Percentiles rank a stretch among this genome's conserved stretches.
Conservation (phyloP, 768 basidiomycete species). For the Glaciozyma martinii region DNA sequence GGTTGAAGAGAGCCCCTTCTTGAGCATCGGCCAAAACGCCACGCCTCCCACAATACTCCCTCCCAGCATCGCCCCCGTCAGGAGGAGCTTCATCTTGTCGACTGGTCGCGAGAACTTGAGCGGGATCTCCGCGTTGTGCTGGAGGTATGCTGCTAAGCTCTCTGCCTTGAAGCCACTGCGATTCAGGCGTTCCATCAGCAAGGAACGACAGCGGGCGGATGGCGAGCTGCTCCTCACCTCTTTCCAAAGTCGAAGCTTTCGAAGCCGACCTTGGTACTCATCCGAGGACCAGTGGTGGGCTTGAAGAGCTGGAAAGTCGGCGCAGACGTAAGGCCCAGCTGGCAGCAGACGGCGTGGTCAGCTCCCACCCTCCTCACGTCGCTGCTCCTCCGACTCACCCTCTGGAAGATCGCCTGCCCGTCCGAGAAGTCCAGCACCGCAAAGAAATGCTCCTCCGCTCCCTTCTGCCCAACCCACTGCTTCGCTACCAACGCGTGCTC, state of each 20-base stretch:
- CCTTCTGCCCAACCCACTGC: conserved; percentile 41
- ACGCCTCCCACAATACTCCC: conserved; percentile 49
- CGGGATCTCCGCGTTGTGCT: conserved; percentile 61
- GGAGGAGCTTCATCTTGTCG: conserved; percentile 49
- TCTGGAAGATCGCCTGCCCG: conserved; percentile 65
- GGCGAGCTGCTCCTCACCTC: conserved; percentile 22
- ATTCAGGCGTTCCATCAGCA: neutral
- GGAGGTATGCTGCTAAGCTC: conserved; percentile 66
- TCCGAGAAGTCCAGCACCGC: conserved; percentile 81
- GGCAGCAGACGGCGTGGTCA: neutral
- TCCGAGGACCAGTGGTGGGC: conserved; percentile 21
- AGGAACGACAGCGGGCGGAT: conserved; percentile 2
- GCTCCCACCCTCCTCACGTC: neutral
- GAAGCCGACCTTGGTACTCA: neutral
- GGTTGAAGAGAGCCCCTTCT: conserved; percentile 49
- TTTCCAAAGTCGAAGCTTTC: conserved; percentile 33
- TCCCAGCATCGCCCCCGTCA: conserved; percentile 46
- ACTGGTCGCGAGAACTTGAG: conserved; percentile 74
- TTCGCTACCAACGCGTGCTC: conserved; percentile 37
- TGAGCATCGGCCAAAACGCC: conserved; percentile 44
- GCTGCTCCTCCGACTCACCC: conserved; percentile 44
- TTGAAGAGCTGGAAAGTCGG: conserved; percentile 49
- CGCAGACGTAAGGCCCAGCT: conserved; percentile 77
- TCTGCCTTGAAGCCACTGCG: conserved; percentile 72
- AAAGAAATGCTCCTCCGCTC: conserved; percentile 82